Conservation (phyloP, 1,284 basidiomycete species). For the Ceratorhiza oryzae-sativae region DNA sequence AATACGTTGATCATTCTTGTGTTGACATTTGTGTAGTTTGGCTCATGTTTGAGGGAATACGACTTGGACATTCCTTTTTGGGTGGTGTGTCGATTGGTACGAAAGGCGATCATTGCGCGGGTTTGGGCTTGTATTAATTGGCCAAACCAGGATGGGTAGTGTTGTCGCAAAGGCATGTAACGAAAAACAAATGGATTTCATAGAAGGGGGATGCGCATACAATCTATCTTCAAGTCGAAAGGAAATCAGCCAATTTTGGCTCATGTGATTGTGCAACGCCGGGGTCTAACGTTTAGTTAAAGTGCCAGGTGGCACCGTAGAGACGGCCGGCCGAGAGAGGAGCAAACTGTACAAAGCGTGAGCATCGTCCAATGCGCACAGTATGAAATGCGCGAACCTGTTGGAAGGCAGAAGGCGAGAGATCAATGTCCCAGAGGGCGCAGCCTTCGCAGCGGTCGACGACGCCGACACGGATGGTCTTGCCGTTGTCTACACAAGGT, state of each 20-base stretch:
- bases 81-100: neutral
- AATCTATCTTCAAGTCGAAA: neutral
- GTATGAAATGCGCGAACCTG: neutral
- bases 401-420: constrained; percentile 34
- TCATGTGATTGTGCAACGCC: neutral
- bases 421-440: constrained; percentile 24
- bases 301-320: constrained; percentile 33
- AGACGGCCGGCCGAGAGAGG: constrained; percentile 22
- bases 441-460: constrained; percentile 31
- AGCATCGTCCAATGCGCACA: neutral
- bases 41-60: neutral
- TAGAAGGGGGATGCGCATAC: neutral
- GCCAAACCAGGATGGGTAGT: too few species aligned
- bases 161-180: too few species aligned
- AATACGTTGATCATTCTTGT: neutral
- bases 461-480: constrained; percentile 23
- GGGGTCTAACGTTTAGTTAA: neutral
- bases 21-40: neutral
- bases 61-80: too few species aligned
- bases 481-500: constrained; percentile 12
- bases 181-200: neutral
- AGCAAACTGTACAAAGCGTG: neutral
- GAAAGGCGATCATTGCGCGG: too few species aligned
- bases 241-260: neutral
- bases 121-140: too few species aligned